phyloP scores from a whole-genome alignment of 2,329 filamentous ascomycete species.

The Colletotrichum coccodes region DNA sequence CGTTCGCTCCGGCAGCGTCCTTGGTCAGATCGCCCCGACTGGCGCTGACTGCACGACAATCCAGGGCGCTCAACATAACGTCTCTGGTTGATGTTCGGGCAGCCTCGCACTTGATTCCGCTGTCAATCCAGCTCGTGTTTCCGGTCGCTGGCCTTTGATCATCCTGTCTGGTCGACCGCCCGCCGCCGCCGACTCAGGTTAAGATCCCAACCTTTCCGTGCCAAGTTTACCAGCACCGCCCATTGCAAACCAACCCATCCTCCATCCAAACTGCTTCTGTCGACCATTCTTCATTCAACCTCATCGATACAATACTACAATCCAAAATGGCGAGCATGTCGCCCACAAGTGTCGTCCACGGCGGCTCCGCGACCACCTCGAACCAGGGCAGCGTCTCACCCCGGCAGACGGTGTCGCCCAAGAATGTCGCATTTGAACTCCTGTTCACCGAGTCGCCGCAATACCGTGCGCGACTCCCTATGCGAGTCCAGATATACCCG shows the following conservation, averaged over 20 bases:
- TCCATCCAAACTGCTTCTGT: conserved; percentile 33
- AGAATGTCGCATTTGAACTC: conserved; percentile 84
- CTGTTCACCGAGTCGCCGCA: conserved; percentile 75
- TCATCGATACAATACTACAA: conserved; percentile 36
- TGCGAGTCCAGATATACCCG: conserved; percentile 90
- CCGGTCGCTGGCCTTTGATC: conserved; percentile 37
- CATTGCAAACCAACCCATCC: conserved; percentile 30
- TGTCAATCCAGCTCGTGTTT: neutral
- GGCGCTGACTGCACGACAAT: conserved; percentile 32
- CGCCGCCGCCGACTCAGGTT: conserved; percentile 17
- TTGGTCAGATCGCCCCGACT: conserved; percentile 30
- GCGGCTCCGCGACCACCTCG: conserved; percentile 47
- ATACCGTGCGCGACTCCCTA: conserved; percentile 79
- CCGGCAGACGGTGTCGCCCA: conserved; percentile 62
- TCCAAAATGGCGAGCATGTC: conserved; percentile 59
- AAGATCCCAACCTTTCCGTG: conserved; percentile 19
- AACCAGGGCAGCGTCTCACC: conserved; percentile 58
- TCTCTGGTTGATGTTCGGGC: neutral
- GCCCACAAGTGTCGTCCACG: conserved; percentile 48
- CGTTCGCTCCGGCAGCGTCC: conserved; percentile 33
- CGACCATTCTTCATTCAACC: conserved; percentile 40
- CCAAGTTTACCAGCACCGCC: conserved; percentile 28
- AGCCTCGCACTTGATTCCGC: neutral
- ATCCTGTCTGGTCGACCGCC: conserved; percentile 33
- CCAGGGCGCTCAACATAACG: neutral